Evolutionary conservation across 805 yeast species (phyloP), one percentile per base, ranked within the genome.

Genomic region (Nakazawaea siamensis): DNA sequence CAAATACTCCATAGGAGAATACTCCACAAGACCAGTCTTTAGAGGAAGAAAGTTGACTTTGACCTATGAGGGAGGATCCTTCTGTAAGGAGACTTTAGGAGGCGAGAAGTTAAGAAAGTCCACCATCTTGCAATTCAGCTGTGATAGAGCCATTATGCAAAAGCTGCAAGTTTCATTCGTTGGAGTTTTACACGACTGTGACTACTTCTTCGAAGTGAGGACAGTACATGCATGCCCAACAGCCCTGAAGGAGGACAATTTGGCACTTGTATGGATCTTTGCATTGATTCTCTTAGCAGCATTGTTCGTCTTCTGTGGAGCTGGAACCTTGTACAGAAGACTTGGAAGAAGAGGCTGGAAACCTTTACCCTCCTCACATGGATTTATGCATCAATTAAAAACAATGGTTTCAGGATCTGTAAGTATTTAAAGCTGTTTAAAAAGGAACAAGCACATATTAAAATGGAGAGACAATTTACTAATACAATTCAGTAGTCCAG

Each of bases 161-260:
- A 72, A 72, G 41, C 92, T 88, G 0, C 64, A 73, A 24, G 62
- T 85, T 1, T 68, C 82, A 13, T 85, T 68, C 51, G 68, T 86
- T 21, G 92, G 92, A 2, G 74, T 75, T 5, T 49, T 73, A 27
- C 72, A 84, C 52, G 83, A 86, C 42, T 86, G 96, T 56, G 74
- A 80, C 24, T 86, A 83, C 54, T 72, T 80, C 49, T 86, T 86
- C 53, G 95, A 86, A 50, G 86, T 85, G 21, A 60, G 86, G 44
- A 82, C 94, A 3, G 76, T 83, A 28, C 81, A 79, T 57, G 95
- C 94, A 0, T 86, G 96, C 55, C 84, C 94, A 0, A 80, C 87
- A 1, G 75, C 83, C 8, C 76, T 78, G 34, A 70, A 76, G 45
- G 72, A 68, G 10, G 79, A 78, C 48, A 75, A 80, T 40, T 55